Percentiles rank a stretch among this genome's conserved stretches.
phyloP scores from a whole-genome alignment of 2,329 filamentous ascomycete species.

The Aureobasidium vineae region DNA sequence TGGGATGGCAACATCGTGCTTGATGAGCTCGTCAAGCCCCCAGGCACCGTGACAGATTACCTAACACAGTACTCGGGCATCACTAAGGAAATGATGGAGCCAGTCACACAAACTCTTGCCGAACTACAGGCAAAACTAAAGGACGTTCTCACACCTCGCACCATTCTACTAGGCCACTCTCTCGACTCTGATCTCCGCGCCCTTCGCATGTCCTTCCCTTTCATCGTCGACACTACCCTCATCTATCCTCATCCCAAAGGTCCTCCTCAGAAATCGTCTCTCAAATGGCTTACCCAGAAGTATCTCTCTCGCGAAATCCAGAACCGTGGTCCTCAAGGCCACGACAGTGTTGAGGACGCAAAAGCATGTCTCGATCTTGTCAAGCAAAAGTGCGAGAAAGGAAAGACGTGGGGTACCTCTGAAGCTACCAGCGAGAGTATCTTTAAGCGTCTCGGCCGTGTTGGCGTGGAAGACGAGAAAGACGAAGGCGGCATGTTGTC shows the following conservation, averaged over 20 bases:
- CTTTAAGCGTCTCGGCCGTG: slow-evolving; percentile 70
- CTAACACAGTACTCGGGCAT: slow-evolving; percentile 85
- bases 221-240: slow-evolving; percentile 87
- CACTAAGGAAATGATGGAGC: slow-evolving; percentile 76
- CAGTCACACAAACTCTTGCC: slow-evolving; percentile 75
- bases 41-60: slow-evolving; percentile 86
- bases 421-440: slow-evolving; percentile 82
- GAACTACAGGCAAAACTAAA: slow-evolving; percentile 75
- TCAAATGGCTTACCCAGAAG: slow-evolving; percentile 86
- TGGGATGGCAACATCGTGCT: slow-evolving; percentile 83
- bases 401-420: slow-evolving; percentile 77
- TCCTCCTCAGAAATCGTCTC: slow-evolving; percentile 80
- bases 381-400: slow-evolving; percentile 94
- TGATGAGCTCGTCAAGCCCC: slow-evolving; percentile 89
- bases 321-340: slow-evolving; percentile 68
- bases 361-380: slow-evolving; percentile 87
- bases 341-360: slow-evolving; percentile 92
- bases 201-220: slow-evolving; percentile 82
- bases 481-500: slow-evolving; percentile 43
- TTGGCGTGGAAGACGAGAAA: slow-evolving; percentile 24
- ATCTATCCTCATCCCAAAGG: slow-evolving; percentile 89
- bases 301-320: slow-evolving; percentile 88
- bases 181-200: slow-evolving; percentile 81
- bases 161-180: slow-evolving; percentile 77
- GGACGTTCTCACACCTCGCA: slow-evolving; percentile 66